Evolutionary conservation across 805 yeast species (phyloP).

Genomic region (Ogataea methanolica): DNA sequence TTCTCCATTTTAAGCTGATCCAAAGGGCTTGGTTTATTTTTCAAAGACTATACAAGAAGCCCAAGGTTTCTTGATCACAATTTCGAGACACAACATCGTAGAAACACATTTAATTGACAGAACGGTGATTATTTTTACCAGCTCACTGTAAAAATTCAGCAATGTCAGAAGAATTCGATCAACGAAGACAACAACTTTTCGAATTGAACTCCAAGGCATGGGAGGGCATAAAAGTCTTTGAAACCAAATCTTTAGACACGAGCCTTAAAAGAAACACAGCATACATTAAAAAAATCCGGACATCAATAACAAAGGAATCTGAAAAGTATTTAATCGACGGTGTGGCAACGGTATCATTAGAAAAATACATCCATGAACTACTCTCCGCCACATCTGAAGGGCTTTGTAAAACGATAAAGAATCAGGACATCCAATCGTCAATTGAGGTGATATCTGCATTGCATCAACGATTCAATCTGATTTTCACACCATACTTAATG

Average conservation of each 20-base stretch:
- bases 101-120: no score
- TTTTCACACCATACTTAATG: constrained; percentile 49
- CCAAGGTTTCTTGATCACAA: no score
- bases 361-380: constrained; percentile 71
- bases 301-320: constrained; percentile 51
- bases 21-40: no score
- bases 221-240: constrained; percentile 41
- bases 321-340: constrained; percentile 50
- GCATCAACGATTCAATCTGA: constrained; percentile 64
- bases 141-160: background rate
- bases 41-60: no score
- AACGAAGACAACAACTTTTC: constrained; percentile 28
- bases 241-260: constrained; percentile 47
- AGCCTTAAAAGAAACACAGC: constrained; percentile 80
- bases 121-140: background rate
- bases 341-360: constrained; percentile 56
- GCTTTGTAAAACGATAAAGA: constrained; percentile 43
- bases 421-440: constrained; percentile 57
- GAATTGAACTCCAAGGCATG: constrained; percentile 47
- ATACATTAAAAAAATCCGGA: constrained; percentile 65
- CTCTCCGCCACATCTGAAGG: constrained; percentile 61
- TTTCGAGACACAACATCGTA: no score
- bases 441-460: constrained; percentile 65
- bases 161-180: constrained; percentile 11
- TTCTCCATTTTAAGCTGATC: no score